phyloP scores from a whole-genome alignment of 1,284 basidiomycete genomes.

The Ustilago nuda region DNA sequence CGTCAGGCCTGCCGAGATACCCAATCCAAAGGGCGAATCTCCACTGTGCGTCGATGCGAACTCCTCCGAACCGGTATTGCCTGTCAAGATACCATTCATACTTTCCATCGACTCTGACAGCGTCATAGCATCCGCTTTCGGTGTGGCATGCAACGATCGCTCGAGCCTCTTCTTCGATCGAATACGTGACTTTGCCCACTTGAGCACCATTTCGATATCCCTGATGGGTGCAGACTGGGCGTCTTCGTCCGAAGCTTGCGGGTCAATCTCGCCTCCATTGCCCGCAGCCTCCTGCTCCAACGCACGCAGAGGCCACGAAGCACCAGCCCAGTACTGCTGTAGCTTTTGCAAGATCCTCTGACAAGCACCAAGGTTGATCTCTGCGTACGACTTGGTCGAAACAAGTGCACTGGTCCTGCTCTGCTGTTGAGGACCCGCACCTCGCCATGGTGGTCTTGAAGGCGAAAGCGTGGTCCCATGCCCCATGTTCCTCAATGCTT shows the following conservation, averaged over 20 bases:
- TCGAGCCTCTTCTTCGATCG: constrained; percentile 31
- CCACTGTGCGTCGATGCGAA: constrained; percentile 43
- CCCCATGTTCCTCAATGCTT: constrained; percentile 51
- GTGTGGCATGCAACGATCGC: constrained; percentile 32
- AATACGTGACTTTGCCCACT: constrained; percentile 54
- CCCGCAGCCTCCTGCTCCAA: constrained; percentile 58
- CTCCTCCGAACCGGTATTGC: constrained; percentile 30
- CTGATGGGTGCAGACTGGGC: constrained; percentile 55
- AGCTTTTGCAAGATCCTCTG: constrained; percentile 51
- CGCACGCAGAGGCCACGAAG: constrained; percentile 55
- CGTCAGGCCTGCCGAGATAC: constrained; percentile 45
- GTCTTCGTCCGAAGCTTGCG: constrained; percentile 55
- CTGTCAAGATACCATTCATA: constrained; percentile 25
- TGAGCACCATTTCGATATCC: constrained; percentile 61
- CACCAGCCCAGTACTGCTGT: constrained; percentile 57
- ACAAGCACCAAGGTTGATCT: constrained; percentile 56
- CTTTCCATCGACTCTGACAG: constrained; percentile 25
- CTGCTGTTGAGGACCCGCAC: constrained; percentile 24
- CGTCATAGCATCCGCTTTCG: constrained; percentile 29
- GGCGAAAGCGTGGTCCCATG: constrained; percentile 45
- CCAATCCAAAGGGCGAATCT: constrained; percentile 47
- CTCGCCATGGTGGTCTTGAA: constrained; percentile 38
- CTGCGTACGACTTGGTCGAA: constrained; percentile 50
- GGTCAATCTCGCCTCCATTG: constrained; percentile 41
- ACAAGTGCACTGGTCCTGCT: constrained; percentile 36